A percentile compares a stretch with the other conserved stretches of the same genome.
Evolutionary conservation across 345 rosid species (phyloP).

Genomic region (Anastatica hierochuntica): DNA sequence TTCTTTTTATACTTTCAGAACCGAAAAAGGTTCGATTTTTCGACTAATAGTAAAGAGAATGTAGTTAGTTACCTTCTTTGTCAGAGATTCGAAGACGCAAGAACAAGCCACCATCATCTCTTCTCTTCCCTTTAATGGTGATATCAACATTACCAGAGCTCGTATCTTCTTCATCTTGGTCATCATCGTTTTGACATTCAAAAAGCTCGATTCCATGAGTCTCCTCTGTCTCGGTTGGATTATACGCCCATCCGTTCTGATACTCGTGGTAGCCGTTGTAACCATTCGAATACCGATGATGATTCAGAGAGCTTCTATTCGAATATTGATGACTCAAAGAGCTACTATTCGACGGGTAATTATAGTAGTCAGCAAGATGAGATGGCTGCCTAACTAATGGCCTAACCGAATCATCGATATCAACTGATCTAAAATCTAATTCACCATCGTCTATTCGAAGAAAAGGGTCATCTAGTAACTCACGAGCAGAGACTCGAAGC

Average conservation of each 20-base stretch:
- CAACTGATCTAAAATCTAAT: slow-evolving; percentile 40
- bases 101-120: slow-evolving; percentile 60
- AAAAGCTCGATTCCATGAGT: slow-evolving; percentile 73
- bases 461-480: slow-evolving; percentile 84
- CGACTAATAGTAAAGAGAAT: neutral
- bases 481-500: slow-evolving; percentile 80
- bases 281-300: slow-evolving; percentile 40
- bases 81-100: slow-evolving; percentile 78
- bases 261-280: slow-evolving; percentile 27
- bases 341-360: slow-evolving; percentile 19
- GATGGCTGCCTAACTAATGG: slow-evolving; percentile 49
- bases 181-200: slow-evolving; percentile 28
- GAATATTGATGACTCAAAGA: slow-evolving; percentile 38
- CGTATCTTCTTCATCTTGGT: slow-evolving; percentile 60
- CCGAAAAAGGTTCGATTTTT: neutral
- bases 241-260: slow-evolving; percentile 49
- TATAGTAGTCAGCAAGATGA: slow-evolving; percentile 28
- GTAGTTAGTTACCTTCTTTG: slow-evolving; percentile 58
- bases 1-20: neutral
- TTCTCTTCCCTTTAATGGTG: slow-evolving; percentile 75
- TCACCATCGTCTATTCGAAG: slow-evolving; percentile 55
- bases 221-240: slow-evolving; percentile 47
- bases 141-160: slow-evolving; percentile 52
- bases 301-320: slow-evolving; percentile 28
- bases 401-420: slow-evolving; percentile 31